These are phyloP conservation scores for Rhodotorula diobovata DNA, from an alignment of 768 basidiomycete species.

Conservation along the genomic window DNA sequence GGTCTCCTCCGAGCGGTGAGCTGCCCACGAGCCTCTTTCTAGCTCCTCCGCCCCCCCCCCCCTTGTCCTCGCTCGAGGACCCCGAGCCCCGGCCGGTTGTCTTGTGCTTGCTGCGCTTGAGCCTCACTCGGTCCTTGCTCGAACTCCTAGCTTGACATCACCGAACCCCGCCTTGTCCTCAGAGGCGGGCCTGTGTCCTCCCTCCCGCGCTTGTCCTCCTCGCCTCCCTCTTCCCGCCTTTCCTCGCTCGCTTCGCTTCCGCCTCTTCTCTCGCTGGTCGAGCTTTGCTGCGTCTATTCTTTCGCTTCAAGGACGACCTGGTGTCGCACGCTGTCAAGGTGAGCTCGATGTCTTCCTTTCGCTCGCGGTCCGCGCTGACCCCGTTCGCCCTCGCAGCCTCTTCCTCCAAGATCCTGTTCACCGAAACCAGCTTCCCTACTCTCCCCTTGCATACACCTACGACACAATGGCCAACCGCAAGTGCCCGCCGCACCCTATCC, in stretches of 20 bases:
- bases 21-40: too few relatives aligned
- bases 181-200: background rate
- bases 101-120: too few relatives aligned
- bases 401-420: background rate
- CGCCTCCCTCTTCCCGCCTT: background rate
- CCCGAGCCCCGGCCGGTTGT: too few relatives aligned
- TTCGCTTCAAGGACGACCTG: too few relatives aligned
- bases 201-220: background rate
- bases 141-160: background rate
- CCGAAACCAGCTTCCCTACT: background rate
- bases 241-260: background rate
- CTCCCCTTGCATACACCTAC: background rate
- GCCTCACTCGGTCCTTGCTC: background rate
- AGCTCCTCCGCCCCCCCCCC: too few relatives aligned
- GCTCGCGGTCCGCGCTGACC: background rate
- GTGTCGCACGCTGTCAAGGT: background rate
- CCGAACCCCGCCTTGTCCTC: background rate
- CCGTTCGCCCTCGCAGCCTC: background rate
- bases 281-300: background rate
- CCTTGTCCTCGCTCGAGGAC: too few relatives aligned
- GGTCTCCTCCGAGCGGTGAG: too few relatives aligned
- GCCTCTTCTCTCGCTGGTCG: background rate
- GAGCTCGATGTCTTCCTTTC: background rate
- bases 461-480: background rate
- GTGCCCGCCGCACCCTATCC: slow-evolving; percentile 25